These are phyloP conservation scores for Cryptococcus jaspeensis DNA, from an alignment of 1,284 basidiomycete genomes.

Conservation along the genomic window DNA sequence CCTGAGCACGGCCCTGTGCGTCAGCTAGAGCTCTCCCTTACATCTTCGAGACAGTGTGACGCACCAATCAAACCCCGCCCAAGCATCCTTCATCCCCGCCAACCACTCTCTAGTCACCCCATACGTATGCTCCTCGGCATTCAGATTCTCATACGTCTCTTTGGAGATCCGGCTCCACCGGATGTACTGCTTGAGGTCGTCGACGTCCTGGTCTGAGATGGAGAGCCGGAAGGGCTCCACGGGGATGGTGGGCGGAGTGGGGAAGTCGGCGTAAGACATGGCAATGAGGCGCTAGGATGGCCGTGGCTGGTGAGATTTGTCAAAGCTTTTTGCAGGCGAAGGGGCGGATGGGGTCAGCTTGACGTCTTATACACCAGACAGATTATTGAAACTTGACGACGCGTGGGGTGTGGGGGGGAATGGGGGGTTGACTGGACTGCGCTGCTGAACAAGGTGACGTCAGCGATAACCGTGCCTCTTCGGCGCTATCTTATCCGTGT, in stretches of 20 bases:
- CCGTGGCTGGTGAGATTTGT: too few species aligned
- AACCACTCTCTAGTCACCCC: constrained; percentile 26
- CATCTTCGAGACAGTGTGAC: not conserved
- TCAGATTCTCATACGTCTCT: constrained; percentile 40
- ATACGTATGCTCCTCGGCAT: constrained; percentile 7
- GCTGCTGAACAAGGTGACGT: too few species aligned
- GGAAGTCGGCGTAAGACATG: constrained; percentile 21
- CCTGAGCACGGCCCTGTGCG: constrained; percentile 4
- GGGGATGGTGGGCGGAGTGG: constrained; percentile 27
- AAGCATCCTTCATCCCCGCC: constrained; percentile 16
- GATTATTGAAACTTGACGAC: too few species aligned
- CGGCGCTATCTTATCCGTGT: too few species aligned
- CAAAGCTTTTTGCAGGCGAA: too few species aligned
- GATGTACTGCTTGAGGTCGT: constrained; percentile 32
- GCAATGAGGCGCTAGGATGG: too few species aligned
- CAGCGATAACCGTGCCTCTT: too few species aligned
- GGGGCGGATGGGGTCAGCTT: too few species aligned
- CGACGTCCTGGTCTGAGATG: constrained; percentile 32
- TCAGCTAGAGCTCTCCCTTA: not conserved
- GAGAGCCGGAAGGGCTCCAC: constrained; percentile 29
- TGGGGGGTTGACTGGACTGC: too few species aligned
- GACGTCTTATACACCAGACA: too few species aligned
- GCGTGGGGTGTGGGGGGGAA: too few species aligned
- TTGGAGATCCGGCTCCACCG: constrained; percentile 20
- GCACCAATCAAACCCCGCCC: constrained; percentile 29